Conservation (phyloP, 352 stramenopile species). For the Pythium volutum region DNA sequence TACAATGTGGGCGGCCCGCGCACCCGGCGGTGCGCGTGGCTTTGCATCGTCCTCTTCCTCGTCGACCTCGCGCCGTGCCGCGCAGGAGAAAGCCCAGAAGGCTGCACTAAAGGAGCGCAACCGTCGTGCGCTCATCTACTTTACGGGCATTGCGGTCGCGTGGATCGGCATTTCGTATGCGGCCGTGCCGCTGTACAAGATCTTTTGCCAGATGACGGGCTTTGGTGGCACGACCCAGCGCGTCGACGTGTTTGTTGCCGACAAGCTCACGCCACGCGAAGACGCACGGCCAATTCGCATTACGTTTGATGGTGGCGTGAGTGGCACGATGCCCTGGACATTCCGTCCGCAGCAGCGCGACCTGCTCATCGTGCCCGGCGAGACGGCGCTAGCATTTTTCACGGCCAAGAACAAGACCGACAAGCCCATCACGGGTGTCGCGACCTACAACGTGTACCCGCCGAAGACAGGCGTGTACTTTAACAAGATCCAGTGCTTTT, state of each 20-base stretch:
- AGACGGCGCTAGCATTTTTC: slow-evolving; percentile 99
- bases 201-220: slow-evolving; percentile 98
- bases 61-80: slow-evolving; percentile 31
- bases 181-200: slow-evolving; percentile 98
- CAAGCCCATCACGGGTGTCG: slow-evolving; percentile 97
- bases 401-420: slow-evolving; percentile 96
- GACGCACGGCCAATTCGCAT: slow-evolving; percentile 93
- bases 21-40: slow-evolving; percentile 5
- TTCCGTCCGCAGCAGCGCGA: slow-evolving; percentile 96
- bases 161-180: slow-evolving; percentile 96
- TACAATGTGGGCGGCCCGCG: slow-evolving; percentile 11
- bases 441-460: slow-evolving; percentile 99
- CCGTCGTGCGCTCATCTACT: slow-evolving; percentile 91
- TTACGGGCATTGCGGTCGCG: slow-evolving; percentile 89
- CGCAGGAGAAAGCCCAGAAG: slow-evolving; percentile 37
- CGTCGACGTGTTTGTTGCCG: slow-evolving; percentile 64
- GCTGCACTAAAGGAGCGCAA: slow-evolving; percentile 86
- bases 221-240: slow-evolving; percentile 95
- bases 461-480: slow-evolving; percentile 97
- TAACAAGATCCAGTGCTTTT: slow-evolving; percentile 99
- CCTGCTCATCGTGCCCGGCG: slow-evolving; percentile 92
- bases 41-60: slow-evolving; percentile 44
- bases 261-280: slow-evolving; percentile 89
- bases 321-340: slow-evolving; percentile 94
- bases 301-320: slow-evolving; percentile 95